A percentile compares a stretch with the other conserved stretches of the same genome.
These are phyloP conservation scores for Annona squamosa DNA, from an alignment of 164 flowering plant genomes.

Conservation along the genomic window DNA sequence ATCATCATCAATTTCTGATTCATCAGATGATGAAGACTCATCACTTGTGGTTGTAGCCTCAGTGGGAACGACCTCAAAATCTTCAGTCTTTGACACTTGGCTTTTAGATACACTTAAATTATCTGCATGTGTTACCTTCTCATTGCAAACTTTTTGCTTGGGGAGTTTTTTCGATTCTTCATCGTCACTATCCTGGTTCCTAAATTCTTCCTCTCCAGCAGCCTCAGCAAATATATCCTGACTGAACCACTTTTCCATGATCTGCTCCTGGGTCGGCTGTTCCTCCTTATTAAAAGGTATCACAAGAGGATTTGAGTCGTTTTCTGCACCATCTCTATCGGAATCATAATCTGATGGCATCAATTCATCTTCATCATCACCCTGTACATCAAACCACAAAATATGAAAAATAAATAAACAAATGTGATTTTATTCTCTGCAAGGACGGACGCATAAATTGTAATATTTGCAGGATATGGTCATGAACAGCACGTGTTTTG, in stretches of 20 bases:
- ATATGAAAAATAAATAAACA: neutral
- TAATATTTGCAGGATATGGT: too few relatives aligned
- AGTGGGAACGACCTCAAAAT: constrained; percentile 85
- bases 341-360: constrained; percentile 53
- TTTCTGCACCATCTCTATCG: constrained; percentile 43
- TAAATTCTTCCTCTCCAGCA: constrained; percentile 43
- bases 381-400: constrained; percentile 24
- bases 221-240: constrained; percentile 81
- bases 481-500: too few relatives aligned
- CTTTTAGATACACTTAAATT: constrained; percentile 7
- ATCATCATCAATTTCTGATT: constrained; percentile 51
- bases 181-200: constrained; percentile 48
- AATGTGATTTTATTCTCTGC: too few relatives aligned
- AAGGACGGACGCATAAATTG: too few relatives aligned
- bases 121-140: constrained; percentile 11
- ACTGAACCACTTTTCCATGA: constrained; percentile 71
- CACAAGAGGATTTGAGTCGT: constrained; percentile 80
- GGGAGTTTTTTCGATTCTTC: constrained; percentile 35
- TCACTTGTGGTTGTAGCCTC: constrained; percentile 73
- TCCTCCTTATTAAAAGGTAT: constrained; percentile 51
- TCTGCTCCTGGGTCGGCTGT: constrained; percentile 54
- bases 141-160: constrained; percentile 19
- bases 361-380: constrained; percentile 31
- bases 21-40: constrained; percentile 50
- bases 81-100: constrained; percentile 32